Conservation (phyloP, 495 filamentous ascomycete species). For the Hyaloscypha bicolor region DNA sequence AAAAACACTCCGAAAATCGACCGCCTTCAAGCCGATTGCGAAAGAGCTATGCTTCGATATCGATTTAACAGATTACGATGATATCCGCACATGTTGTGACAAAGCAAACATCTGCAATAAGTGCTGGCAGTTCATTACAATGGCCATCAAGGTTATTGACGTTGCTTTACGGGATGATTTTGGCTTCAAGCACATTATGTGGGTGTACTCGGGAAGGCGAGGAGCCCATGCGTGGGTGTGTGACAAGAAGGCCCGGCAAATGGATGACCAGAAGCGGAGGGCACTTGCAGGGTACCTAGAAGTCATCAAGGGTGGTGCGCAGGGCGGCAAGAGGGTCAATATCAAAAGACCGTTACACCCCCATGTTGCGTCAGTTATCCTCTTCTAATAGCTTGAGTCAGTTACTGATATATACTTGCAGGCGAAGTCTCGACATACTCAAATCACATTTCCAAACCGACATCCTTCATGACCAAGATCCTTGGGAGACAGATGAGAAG, state of each 20-base stretch:
- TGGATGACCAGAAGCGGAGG: constrained; percentile 82
- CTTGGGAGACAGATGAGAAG: constrained; percentile 68
- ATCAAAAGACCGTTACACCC: constrained; percentile 86
- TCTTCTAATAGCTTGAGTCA: not conserved
- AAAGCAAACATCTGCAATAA: constrained; percentile 91
- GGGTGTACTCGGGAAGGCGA: constrained; percentile 96
- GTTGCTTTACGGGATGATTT: constrained; percentile 87
- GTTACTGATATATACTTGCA: constrained; percentile 32
- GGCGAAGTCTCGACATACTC: constrained; percentile 82
- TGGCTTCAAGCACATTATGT: constrained; percentile 93
- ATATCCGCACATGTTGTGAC: constrained; percentile 91
- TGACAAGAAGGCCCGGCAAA: constrained; percentile 76
- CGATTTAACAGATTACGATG: constrained; percentile 97
- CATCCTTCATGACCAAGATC: constrained; percentile 82
- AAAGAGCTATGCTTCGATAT: constrained; percentile 99
- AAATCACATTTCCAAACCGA: constrained; percentile 72
- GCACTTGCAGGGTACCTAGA: constrained; percentile 88
- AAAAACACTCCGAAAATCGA: constrained; percentile 77
- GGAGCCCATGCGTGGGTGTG: constrained; percentile 99
- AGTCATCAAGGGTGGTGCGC: constrained; percentile 77
- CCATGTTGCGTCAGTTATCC: constrained; percentile 65
- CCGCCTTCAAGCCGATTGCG: constrained; percentile 70
- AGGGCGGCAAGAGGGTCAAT: constrained; percentile 87
- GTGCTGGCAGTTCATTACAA: constrained; percentile 96
- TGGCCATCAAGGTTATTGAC: constrained; percentile 94